These are phyloP conservation scores for Kwoniella dejecticola DNA, from an alignment of 768 basidiomycete genomes.

Conservation along the genomic window DNA sequence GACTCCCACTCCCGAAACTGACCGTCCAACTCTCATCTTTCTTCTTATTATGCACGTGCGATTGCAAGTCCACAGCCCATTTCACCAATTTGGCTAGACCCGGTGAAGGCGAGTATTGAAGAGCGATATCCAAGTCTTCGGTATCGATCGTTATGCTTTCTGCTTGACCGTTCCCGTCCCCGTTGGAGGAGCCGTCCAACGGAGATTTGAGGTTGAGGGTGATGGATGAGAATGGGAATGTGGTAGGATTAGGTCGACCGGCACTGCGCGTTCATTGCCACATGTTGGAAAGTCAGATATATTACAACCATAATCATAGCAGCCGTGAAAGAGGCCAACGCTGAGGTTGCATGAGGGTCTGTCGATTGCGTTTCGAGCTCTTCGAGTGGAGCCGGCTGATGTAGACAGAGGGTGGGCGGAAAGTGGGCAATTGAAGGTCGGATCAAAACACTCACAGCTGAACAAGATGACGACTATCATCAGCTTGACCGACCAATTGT, in stretches of 20 bases:
- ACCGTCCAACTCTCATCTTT: constrained; percentile 71
- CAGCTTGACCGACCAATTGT: constrained; percentile 62
- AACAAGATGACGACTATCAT: constrained; percentile 11
- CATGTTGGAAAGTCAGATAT: too few species aligned
- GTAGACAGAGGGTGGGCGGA: background rate
- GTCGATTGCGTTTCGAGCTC: too few species aligned
- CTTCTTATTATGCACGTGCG: constrained; percentile 65
- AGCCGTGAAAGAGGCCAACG: too few species aligned
- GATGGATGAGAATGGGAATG: constrained; percentile 86
- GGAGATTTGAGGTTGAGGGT: constrained; percentile 59
- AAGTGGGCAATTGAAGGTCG: constrained; percentile 5
- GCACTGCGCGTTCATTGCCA: too few species aligned
- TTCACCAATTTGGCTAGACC: constrained; percentile 64
- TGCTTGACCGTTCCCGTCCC: too few species aligned
- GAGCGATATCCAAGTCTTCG: constrained; percentile 64
- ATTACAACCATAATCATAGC: too few species aligned
- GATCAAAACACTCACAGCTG: constrained; percentile 8
- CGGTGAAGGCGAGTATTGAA: constrained; percentile 73
- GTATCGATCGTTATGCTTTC: constrained; percentile 63
- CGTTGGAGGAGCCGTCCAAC: constrained; percentile 56
- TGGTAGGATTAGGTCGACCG: constrained; percentile 85
- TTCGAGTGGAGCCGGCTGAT: too few species aligned
- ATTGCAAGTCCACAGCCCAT: constrained; percentile 65
- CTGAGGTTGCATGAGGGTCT: too few species aligned
- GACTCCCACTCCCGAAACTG: constrained; percentile 78